Evolutionary conservation across 768 basidiomycete species (phyloP).

Genomic region (Amanita inopinata): DNA sequence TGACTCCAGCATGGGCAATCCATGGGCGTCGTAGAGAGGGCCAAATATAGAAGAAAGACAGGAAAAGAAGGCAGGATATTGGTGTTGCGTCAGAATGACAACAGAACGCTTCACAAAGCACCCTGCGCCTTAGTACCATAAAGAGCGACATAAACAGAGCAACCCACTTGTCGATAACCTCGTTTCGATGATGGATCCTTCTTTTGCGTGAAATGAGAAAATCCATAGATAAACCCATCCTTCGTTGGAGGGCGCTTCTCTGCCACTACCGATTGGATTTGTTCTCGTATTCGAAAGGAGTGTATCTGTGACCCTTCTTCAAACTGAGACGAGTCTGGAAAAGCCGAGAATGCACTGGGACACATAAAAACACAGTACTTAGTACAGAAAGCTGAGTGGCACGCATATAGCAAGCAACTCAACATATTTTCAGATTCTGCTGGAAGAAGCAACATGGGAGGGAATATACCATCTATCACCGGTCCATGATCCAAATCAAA

Average conservation of each 20-base stretch:
- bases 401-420: slow-evolving; percentile 18
- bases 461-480: slow-evolving; percentile 60
- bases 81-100: slow-evolving; percentile 70
- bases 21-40: slow-evolving; percentile 64
- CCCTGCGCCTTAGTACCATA: neutral
- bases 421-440: slow-evolving; percentile 80
- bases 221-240: slow-evolving; percentile 73
- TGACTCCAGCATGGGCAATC: slow-evolving; percentile 72
- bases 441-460: slow-evolving; percentile 52
- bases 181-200: slow-evolving; percentile 58
- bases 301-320: slow-evolving; percentile 78
- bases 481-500: slow-evolving; percentile 89
- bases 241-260: slow-evolving; percentile 27
- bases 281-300: slow-evolving; percentile 75
- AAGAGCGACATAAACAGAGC: slow-evolving; percentile 6
- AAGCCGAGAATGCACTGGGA: slow-evolving; percentile 79
- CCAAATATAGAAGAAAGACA: slow-evolving; percentile 57
- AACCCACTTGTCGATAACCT: slow-evolving; percentile 66
- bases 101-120: slow-evolving; percentile 50
- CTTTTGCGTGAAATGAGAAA: slow-evolving; percentile 65
- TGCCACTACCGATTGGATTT: slow-evolving; percentile 17
- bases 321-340: slow-evolving; percentile 83
- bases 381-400: slow-evolving; percentile 2
- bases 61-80: slow-evolving; percentile 81
- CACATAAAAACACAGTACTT: neutral